Base-by-base conservation (phyloP, 2,329 filamentous ascomycete genomes). In the Calcarisporium arbuscula region DNA sequence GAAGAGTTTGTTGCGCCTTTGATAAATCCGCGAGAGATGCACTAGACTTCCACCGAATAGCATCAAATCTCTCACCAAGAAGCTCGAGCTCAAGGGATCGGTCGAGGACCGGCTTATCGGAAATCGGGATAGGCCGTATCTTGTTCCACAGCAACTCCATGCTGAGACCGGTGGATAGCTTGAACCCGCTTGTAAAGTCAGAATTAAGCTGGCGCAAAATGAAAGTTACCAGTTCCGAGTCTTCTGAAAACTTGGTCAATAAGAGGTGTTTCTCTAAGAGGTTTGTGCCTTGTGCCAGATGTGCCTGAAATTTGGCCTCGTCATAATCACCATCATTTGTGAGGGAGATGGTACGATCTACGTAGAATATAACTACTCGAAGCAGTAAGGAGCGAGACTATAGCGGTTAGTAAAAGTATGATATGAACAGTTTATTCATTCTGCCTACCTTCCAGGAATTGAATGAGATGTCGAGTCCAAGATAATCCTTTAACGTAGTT, bases 131-230 rank as follows among this genome's bases (percentile, higher is more conserved):
- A 1, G 88, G 85, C 34, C 83, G 75, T 50, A 94, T 74, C 2
- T 66, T 51, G 27, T 75, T 73, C 90, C 89, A 94, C 5, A 94
- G 68, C 8, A 64, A 56, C 51, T 92, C 84, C 84, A 94, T 92
- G 45, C 77, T 81, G 10, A 88, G 64, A 1, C 87, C 88, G 3
- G 82, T 88, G 0, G 68, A 78, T 11, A 94, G 62, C 36, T 78
- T 77, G 62, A 88, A 89, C 3, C 77, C 79, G 12, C 76, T 70
- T 17, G 74, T 70, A 50, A 94, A 90, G 32, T 70, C 69, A 25
- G 62, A 62, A 28, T 70, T 59, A 3, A 81, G 49, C 6, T 58
- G 64, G 1, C 57, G 49, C 2, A 65, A 46, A 22, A 75, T 51
- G 8, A 52, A 43, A 2, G 50, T 47, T 5, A 65, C 49, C n/a